Percentiles rank a stretch among this genome's conserved stretches.
Conservation (phyloP, 2,329 filamentous ascomycete genomes). For the Fragosphaeria purpurea region DNA sequence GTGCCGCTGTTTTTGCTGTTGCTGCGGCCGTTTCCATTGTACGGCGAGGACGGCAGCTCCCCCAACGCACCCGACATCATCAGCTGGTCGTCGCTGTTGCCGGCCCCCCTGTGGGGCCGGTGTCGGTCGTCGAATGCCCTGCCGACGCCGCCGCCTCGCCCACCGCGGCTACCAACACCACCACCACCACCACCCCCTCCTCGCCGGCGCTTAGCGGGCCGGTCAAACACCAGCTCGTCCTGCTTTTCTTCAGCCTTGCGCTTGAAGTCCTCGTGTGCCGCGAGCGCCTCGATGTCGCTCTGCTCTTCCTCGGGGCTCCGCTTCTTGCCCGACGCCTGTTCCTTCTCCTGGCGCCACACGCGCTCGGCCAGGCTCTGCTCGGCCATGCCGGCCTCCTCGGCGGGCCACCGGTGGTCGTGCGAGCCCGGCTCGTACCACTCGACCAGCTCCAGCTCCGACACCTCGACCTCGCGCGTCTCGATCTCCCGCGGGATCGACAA, state of each 20-base stretch:
- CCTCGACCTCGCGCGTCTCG: constrained; percentile 66
- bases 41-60: constrained; percentile 33
- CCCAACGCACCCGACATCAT: constrained; percentile 51
- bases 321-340: constrained; percentile 39
- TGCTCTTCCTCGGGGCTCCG: constrained; percentile 43
- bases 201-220: constrained; percentile 29
- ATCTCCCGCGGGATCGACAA: constrained; percentile 80
- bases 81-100: constrained; percentile 19
- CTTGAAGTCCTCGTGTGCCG: constrained; percentile 47
- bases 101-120: constrained; percentile 17
- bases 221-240: constrained; percentile 45
- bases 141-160: neutral
- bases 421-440: constrained; percentile 78
- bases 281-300: constrained; percentile 43
- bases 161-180: too few species aligned
- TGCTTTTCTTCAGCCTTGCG: constrained; percentile 48
- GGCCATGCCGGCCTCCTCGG: constrained; percentile 62
- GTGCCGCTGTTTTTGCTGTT: neutral
- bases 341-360: constrained; percentile 52
- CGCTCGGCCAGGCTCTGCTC: constrained; percentile 71
- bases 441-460: constrained; percentile 65
- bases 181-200: constrained; percentile 3
- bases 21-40: constrained; percentile 6
- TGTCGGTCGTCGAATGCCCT: neutral
- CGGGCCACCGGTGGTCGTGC: constrained; percentile 71